phyloP scores from a whole-genome alignment of 2,329 filamentous ascomycete species.

The Xylaria multiplex region DNA sequence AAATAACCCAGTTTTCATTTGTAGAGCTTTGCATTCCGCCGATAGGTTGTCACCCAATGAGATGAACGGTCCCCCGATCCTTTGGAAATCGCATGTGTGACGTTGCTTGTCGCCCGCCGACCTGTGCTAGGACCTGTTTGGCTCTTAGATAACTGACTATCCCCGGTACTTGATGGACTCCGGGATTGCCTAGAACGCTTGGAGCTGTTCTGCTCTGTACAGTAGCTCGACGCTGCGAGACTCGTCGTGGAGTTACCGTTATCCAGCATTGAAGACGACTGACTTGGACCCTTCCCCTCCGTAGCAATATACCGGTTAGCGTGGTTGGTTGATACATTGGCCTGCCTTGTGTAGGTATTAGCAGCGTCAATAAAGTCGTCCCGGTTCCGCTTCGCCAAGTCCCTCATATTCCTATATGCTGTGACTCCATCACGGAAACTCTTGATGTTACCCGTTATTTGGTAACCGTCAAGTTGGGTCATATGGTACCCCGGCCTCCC shows the following conservation, averaged over 20 bases:
- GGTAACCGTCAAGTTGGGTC: slow-evolving; percentile 49
- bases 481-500: slow-evolving; percentile 55
- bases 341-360: slow-evolving; percentile 37
- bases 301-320: background rate
- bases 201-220: slow-evolving; percentile 2
- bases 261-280: too few species aligned
- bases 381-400: slow-evolving; percentile 52
- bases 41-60: too few species aligned
- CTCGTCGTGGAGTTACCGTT: background rate
- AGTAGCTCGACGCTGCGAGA: slow-evolving; percentile 4
- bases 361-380: slow-evolving; percentile 49
- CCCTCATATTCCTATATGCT: slow-evolving; percentile 54
- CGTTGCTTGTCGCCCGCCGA: too few species aligned
- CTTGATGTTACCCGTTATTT: slow-evolving; percentile 36
- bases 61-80: too few species aligned
- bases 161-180: slow-evolving; percentile 25
- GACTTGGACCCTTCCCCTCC: too few species aligned
- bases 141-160: slow-evolving; percentile 27
- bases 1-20: too few species aligned
- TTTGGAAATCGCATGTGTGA: too few species aligned
- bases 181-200: slow-evolving; percentile 12
- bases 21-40: too few species aligned
- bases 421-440: slow-evolving; percentile 44
- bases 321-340: background rate
- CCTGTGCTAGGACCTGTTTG: slow-evolving; percentile 10